Base-by-base conservation (phyloP, 2,329 filamentous ascomycete genomes). In the Penicillium sp. region DNA sequence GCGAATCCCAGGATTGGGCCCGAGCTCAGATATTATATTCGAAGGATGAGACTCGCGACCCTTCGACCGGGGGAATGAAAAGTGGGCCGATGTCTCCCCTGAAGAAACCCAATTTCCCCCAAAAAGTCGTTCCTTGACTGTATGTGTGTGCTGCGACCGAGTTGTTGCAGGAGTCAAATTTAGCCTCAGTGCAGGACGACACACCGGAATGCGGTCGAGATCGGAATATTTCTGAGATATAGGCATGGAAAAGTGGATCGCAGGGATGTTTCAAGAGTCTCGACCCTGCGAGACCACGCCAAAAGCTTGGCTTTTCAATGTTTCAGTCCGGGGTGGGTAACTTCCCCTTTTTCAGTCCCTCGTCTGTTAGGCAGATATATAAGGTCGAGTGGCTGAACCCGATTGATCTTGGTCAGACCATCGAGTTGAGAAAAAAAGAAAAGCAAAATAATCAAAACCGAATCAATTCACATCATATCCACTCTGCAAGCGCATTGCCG, bases 41-140 rank as follows among this genome's bases (percentile, higher is more conserved):
- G 18, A 36, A 36, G 44, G 16, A 21, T 10, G 28, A 42, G 44
- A 21, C 56, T 60, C 56, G 43, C 18, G 18, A 21, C 18, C 18
- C 18, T 21, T 21, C 18, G 18, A 21, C 56, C 56, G 59, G 18
- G 36, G 54, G 45, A 53, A 57, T 57, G 51, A 59, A 60, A 61
- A 60, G 58, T 59, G 58, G 58, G 49, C 52, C 54, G 29, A 28
- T n/a, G 12, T 21, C 36, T 39, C 16, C 34, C 16, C 34, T 38
- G 34, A 38, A 9, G 34, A 38, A 38, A n/a, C 36, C 36, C 36
- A 39, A 16, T 39, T 39, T 21, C 36, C 36, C 36, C 18, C 6
- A 13, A 2, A 6, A 4, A 26, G 36, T 18, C n/a, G 18, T 18
- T 2, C 36, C 36, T 39, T 39, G 7, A n/a, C 4, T 12, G 16